These are phyloP conservation scores for Wallacemonas sp. DNA, from an alignment of 208 protist species.

Conservation along the genomic window DNA sequence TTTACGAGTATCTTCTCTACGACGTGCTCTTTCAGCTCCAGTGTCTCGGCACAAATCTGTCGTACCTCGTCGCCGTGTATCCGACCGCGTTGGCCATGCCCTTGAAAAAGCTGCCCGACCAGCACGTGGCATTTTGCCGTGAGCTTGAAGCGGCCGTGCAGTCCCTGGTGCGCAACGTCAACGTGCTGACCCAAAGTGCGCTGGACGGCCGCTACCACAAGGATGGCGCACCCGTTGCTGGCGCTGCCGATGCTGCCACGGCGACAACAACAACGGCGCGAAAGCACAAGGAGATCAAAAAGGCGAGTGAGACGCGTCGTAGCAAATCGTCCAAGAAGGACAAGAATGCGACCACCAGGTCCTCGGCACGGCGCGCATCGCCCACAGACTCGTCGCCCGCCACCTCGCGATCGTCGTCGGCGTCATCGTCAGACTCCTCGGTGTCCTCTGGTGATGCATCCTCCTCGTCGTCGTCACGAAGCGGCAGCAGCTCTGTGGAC, in stretches of 20 bases:
- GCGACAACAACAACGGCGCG: neutral
- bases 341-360: neutral
- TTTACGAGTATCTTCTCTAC: slow-evolving; percentile 72
- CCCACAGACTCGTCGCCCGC: neutral
- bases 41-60: slow-evolving; percentile 68
- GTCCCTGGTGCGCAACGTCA: slow-evolving; percentile 60
- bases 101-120: slow-evolving; percentile 45
- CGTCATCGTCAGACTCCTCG: slow-evolving; percentile 2
- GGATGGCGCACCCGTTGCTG: slow-evolving; percentile 1
- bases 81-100: slow-evolving; percentile 52
- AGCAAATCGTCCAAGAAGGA: neutral
- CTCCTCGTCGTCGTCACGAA: slow-evolving; percentile 10
- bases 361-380: neutral
- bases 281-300: slow-evolving; percentile 5
- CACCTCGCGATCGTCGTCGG: slow-evolving; percentile 9
- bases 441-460: too few species aligned
- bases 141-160: slow-evolving; percentile 52
- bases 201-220: slow-evolving; percentile 56
- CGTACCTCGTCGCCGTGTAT: slow-evolving; percentile 63
- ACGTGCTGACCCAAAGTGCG: slow-evolving; percentile 81
- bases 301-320: neutral
- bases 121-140: slow-evolving; percentile 69
- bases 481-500: slow-evolving; percentile 24
- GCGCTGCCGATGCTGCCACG: neutral
- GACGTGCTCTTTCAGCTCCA: slow-evolving; percentile 88